These are phyloP conservation scores for Gossypium herbaceum DNA, from an alignment of 345 rosid species.

Conservation along the genomic window DNA sequence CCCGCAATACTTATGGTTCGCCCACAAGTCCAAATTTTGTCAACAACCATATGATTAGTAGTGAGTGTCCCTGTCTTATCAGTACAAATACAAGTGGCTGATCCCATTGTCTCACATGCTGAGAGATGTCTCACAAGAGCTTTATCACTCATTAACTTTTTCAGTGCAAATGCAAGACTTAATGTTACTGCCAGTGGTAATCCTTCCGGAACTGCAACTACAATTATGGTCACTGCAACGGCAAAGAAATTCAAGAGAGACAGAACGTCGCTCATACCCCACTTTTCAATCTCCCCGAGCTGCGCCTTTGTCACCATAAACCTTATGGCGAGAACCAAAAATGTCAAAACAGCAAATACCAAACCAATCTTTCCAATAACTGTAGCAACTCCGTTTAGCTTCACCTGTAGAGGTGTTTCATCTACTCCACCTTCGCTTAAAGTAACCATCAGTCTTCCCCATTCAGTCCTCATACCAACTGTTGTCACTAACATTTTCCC, in stretches of 20 bases:
- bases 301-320: conserved; percentile 39
- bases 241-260: conserved; percentile 57
- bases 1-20: conserved; percentile 25
- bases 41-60: conserved; percentile 58
- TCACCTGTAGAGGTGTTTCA: conserved; percentile 63
- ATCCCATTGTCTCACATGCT: conserved; percentile 82
- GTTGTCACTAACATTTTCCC: conserved; percentile 65
- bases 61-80: conserved; percentile 79
- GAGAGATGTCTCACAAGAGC: conserved; percentile 74
- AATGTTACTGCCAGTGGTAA: conserved; percentile 74
- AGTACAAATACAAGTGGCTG: conserved; percentile 65
- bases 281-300: conserved; percentile 35
- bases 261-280: conserved; percentile 41
- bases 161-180: conserved; percentile 83
- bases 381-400: conserved; percentile 63
- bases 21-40: conserved; percentile 51
- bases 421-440: conserved; percentile 49
- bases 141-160: conserved; percentile 63
- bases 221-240: conserved; percentile 70
- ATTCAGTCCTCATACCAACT: conserved; percentile 71
- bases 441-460: conserved; percentile 71
- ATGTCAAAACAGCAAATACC: conserved; percentile 54
- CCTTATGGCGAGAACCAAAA: conserved; percentile 48
- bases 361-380: conserved; percentile 66
- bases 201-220: conserved; percentile 81